Percentiles rank a stretch among this genome's conserved stretches.
These are phyloP conservation scores for Trichosporon coremiiforme DNA, from an alignment of 1,284 basidiomycete species.

Conservation along the genomic window DNA sequence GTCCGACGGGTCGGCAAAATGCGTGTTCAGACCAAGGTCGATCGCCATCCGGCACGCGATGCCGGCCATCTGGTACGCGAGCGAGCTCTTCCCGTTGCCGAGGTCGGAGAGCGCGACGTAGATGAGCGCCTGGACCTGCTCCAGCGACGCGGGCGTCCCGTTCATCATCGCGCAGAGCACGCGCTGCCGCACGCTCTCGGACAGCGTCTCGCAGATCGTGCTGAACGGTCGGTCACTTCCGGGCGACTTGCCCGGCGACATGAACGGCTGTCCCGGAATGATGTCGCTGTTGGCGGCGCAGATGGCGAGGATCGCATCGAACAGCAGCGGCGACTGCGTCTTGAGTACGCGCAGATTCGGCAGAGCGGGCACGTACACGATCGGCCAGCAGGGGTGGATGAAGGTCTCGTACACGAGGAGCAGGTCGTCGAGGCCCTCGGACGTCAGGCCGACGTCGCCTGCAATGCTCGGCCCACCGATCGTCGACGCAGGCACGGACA, in stretches of 20 bases:
- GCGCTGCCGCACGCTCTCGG: constrained; percentile 28
- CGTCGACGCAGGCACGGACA: constrained; percentile 2
- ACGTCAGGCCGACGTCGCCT: constrained; percentile 24
- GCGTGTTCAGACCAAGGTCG: constrained; percentile 27
- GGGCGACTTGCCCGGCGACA: not conserved
- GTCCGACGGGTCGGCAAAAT: constrained; percentile 13
- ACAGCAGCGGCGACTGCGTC: constrained; percentile 27
- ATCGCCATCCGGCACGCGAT: constrained; percentile 30
- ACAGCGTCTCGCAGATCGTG: constrained; percentile 26
- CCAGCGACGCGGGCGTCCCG: constrained; percentile 13
- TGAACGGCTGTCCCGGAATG: constrained; percentile 17
- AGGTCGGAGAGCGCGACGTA: constrained; percentile 27
- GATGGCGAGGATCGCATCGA: constrained; percentile 32
- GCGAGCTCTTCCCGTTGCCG: constrained; percentile 24
- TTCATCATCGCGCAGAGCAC: constrained; percentile 12
- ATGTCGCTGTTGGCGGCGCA: constrained; percentile 26
- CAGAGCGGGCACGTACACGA: constrained; percentile 29
- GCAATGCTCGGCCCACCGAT: constrained; percentile 11
- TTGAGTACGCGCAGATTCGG: constrained; percentile 25
- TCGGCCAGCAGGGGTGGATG: constrained; percentile 33
- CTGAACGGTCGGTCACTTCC: constrained; percentile 21
- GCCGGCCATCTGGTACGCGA: constrained; percentile 31
- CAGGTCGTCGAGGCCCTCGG: constrained; percentile 28
- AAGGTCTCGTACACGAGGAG: constrained; percentile 31
- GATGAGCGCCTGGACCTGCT: constrained; percentile 27